Evolutionary conservation across 108 stramenopile genomes (phyloP).

Genomic region (Nitzschia sp.): DNA sequence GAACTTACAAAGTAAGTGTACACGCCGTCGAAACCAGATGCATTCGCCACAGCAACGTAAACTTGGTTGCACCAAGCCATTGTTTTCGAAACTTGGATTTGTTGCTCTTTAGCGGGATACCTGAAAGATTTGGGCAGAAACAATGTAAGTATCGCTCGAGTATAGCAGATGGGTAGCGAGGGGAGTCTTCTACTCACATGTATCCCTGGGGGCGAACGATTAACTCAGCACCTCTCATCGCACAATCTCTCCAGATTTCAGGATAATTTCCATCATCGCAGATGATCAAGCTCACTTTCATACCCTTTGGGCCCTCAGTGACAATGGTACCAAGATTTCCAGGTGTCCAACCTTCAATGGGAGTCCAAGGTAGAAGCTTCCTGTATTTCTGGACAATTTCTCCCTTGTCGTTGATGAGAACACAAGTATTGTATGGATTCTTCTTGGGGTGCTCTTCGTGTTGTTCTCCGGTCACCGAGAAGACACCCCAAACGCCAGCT

Average conservation of each 20-base stretch:
- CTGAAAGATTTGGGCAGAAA: no score
- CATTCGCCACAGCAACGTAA: slow-evolving; percentile 88
- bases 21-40: slow-evolving; percentile 81
- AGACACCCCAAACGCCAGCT: slow-evolving; percentile 79
- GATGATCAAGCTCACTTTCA: slow-evolving; percentile 83
- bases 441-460: slow-evolving; percentile 84
- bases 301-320: slow-evolving; percentile 77
- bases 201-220: slow-evolving; percentile 76
- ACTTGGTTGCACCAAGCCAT: slow-evolving; percentile 90
- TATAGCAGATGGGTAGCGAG: neutral
- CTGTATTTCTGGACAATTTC: slow-evolving; percentile 85
- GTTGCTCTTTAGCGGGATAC: slow-evolving; percentile 89
- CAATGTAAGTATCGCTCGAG: neutral
- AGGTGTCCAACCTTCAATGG: slow-evolving; percentile 68
- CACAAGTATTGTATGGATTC: slow-evolving; percentile 83
- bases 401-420: slow-evolving; percentile 75
- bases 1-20: slow-evolving; percentile 48
- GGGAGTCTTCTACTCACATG: slow-evolving; percentile 15
- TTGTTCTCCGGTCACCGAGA: slow-evolving; percentile 74
- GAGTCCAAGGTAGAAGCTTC: slow-evolving; percentile 82
- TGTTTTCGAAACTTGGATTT: slow-evolving; percentile 77
- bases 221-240: slow-evolving; percentile 80
- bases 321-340: slow-evolving; percentile 79
- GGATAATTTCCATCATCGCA: slow-evolving; percentile 86
- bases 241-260: slow-evolving; percentile 77